A percentile compares a stretch with the other conserved stretches of the same genome.
These are phyloP conservation scores for Salvia sclarea DNA, from an alignment of 305 asterid species.

Conservation along the genomic window DNA sequence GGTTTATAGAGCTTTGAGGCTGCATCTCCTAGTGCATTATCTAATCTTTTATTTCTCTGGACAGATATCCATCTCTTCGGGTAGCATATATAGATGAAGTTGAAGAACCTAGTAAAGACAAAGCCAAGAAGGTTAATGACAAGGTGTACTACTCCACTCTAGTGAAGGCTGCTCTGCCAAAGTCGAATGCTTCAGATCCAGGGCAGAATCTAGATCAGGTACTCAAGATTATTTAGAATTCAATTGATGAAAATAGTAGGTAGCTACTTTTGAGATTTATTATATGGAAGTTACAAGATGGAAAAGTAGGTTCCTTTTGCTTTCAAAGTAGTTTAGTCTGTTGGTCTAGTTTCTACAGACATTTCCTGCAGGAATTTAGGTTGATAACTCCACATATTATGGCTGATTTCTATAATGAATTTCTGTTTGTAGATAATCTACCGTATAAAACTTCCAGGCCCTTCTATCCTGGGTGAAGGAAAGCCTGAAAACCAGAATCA, in stretches of 20 bases:
- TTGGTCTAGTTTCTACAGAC: conserved; percentile 9
- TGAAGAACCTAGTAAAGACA: conserved; percentile 90
- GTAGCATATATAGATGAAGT: conserved; percentile 99
- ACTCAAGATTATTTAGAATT: conserved; percentile 26
- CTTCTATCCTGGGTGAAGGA: conserved; percentile 96
- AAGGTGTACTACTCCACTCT: conserved; percentile 91
- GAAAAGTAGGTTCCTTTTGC: conserved; percentile 6
- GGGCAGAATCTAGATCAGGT: conserved; percentile 99
- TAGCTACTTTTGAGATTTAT: conserved; percentile 16
- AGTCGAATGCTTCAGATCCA: conserved; percentile 76
- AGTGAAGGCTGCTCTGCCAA: conserved; percentile 94
- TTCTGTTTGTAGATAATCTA: conserved; percentile 63
- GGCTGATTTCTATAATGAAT: conserved; percentile 10
- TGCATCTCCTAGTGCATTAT: conserved; percentile 23
- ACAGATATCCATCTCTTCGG: conserved; percentile 95
- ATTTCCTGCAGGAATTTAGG: conserved; percentile 7
- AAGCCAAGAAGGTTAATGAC: conserved; percentile 74
- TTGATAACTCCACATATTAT: conserved; percentile 4
- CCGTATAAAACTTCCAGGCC: conserved; percentile 96
- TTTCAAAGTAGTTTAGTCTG: neutral
- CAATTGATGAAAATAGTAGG: conserved; percentile 24
- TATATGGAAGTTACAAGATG: conserved; percentile 1
- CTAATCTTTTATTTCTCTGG: conserved; percentile 32
- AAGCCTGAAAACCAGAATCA: conserved; percentile 99
- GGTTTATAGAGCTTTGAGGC: conserved; percentile 19